Percentiles rank a stretch among this genome's conserved stretches.
phyloP scores from a whole-genome alignment of 2,329 filamentous ascomycete genomes.

The Cladosporium sp. region DNA sequence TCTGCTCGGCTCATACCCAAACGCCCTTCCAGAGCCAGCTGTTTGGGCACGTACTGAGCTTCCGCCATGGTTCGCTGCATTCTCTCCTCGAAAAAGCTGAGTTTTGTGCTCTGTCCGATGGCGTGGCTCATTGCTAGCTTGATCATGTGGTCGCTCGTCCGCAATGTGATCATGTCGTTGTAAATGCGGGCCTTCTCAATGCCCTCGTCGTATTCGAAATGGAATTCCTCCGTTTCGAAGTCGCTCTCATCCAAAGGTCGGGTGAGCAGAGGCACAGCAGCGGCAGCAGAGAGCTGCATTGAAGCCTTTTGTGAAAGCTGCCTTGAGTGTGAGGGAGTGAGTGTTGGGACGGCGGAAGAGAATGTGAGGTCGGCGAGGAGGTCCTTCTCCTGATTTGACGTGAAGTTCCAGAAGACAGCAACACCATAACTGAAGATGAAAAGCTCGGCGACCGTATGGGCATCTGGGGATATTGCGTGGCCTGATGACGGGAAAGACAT shows the following conservation, averaged over 20 bases:
- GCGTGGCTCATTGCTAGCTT: conserved; percentile 96
- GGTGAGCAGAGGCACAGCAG: conserved; percentile 60
- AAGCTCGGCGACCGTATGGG: conserved; percentile 83
- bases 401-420: conserved; percentile 98
- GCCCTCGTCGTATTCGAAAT: conserved; percentile 89
- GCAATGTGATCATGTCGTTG: conserved; percentile 98
- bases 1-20: conserved; percentile 87
- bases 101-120: conserved; percentile 93
- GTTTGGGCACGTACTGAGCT: conserved; percentile 85
- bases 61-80: conserved; percentile 93
- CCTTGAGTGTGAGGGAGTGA: background rate
- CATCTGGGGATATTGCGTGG: conserved; percentile 57
- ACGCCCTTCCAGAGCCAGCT: conserved; percentile 79
- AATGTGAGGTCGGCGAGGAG: conserved; percentile 93
- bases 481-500: conserved; percentile 44
- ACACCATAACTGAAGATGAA: conserved; percentile 97
- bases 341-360: conserved; percentile 39
- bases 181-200: conserved; percentile 86
- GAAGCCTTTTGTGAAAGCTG: conserved; percentile 21
- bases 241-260: conserved; percentile 79
- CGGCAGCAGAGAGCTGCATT: conserved; percentile 17
- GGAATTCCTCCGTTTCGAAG: conserved; percentile 96
- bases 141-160: conserved; percentile 97
- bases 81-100: conserved; percentile 91
- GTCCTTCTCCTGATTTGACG: conserved; percentile 91